Conservation (phyloP, 1,284 basidiomycete species). For the Irpex sp. region DNA sequence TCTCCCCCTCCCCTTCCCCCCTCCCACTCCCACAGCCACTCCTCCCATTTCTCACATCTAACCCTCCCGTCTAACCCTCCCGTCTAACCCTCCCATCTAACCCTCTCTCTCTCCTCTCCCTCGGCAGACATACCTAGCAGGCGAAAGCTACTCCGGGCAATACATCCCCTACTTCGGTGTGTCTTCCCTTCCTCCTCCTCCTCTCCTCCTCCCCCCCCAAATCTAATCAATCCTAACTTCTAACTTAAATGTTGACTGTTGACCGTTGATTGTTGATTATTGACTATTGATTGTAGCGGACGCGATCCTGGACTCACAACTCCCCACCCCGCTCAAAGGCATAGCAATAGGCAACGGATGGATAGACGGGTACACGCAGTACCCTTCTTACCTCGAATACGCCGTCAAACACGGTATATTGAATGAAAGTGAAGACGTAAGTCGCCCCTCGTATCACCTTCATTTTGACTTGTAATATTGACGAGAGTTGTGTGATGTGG, state of each 20-base stretch:
- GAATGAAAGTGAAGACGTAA: constrained; percentile 68
- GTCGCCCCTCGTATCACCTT: constrained; percentile 4
- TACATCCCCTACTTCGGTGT: constrained; percentile 94
- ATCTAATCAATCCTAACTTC: background rate
- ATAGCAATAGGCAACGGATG: constrained; percentile 96
- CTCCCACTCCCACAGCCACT: no score
- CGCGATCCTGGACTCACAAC: constrained; percentile 67
- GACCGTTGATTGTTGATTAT: background rate
- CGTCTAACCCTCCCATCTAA: no score
- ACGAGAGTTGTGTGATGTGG: background rate
- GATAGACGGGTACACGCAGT: constrained; percentile 90
- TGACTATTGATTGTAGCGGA: constrained; percentile 50
- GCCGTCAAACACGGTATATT: constrained; percentile 77
- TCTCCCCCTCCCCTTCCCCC: no score
- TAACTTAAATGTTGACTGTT: no score
- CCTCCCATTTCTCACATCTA: no score
- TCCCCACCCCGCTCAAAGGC: constrained; percentile 66
- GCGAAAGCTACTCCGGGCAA: constrained; percentile 98
- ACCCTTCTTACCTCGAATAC: constrained; percentile 88
- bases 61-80: no score
- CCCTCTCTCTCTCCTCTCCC: no score
- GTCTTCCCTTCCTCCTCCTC: constrained; percentile 14
- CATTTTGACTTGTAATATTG: background rate
- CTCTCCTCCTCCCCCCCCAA: background rate
- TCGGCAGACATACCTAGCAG: constrained; percentile 82